These are phyloP conservation scores for Magnolia officinalis DNA, from an alignment of 164 flowering plant genomes.

Conservation along the genomic window DNA sequence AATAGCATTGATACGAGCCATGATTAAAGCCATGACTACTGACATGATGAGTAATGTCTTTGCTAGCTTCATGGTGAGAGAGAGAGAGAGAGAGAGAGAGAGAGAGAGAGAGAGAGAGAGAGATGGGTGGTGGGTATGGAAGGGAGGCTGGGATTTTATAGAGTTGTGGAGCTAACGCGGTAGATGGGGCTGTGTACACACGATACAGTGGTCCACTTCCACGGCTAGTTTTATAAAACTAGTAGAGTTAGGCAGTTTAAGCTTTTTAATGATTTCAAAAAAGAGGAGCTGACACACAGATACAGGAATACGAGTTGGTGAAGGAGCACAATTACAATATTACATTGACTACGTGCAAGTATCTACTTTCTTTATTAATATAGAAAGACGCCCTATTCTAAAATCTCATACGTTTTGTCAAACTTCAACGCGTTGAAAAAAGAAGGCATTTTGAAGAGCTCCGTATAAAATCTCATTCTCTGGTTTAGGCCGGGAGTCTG, in stretches of 20 bases:
- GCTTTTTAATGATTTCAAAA: too few species aligned
- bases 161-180: neutral
- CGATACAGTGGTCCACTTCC: too few species aligned
- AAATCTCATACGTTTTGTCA: neutral
- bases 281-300: neutral
- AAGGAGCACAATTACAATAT: neutral
- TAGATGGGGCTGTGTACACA: neutral
- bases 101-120: neutral
- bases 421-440: neutral
- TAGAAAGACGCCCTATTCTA: neutral
- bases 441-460: neutral
- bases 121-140: neutral
- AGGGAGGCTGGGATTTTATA: neutral
- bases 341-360: neutral
- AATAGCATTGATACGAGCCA: neutral
- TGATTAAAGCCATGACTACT: neutral
- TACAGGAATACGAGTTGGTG: neutral
- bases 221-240: too few species aligned
- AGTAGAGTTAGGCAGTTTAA: too few species aligned
- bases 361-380: too few species aligned
- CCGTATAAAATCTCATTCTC: too few species aligned
- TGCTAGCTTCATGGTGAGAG: neutral
- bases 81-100: neutral
- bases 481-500: too few species aligned
- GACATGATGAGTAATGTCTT: slow-evolving; percentile 10